phyloP scores from a whole-genome alignment of 768 basidiomycete species.

The Mycena latifolia region DNA sequence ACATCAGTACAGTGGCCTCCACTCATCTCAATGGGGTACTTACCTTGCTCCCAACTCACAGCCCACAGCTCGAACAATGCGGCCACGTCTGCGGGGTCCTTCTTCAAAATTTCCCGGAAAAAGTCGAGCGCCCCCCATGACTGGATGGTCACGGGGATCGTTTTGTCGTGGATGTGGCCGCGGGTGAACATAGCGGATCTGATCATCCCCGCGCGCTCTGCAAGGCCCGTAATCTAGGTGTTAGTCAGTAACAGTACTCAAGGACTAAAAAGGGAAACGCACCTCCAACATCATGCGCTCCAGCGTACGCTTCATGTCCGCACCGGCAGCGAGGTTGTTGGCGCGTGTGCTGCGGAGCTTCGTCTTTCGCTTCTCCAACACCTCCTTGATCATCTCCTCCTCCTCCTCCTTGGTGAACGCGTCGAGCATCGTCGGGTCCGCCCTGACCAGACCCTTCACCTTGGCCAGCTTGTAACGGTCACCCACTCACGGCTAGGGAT shows the following conservation, averaged over 20 bases:
- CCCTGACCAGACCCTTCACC: not conserved
- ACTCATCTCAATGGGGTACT: not conserved
- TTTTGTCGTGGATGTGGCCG: not conserved
- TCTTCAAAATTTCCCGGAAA: slow-evolving; percentile 9
- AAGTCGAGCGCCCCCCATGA: slow-evolving; percentile 14
- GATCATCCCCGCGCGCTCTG: not conserved
- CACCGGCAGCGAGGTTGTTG: not conserved
- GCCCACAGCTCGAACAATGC: not conserved
- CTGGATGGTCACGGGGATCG: not conserved
- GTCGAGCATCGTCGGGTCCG: not conserved
- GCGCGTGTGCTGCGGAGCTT: not conserved
- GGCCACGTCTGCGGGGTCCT: not conserved
- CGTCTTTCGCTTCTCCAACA: not conserved
- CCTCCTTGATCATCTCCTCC: not conserved
- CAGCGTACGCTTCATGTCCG: no score
- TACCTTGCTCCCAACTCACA: slow-evolving; percentile 18
- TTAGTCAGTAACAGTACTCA: no score
- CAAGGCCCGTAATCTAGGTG: not conserved
- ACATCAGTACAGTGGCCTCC: no score
- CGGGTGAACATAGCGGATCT: not conserved
- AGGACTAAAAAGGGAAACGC: no score
- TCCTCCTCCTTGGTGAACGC: not conserved
- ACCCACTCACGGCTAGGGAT: no score
- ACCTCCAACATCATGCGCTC: no score
- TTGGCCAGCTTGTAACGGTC: not conserved